Evolutionary conservation across 345 rosid species (phyloP), one percentile per base, ranked within the genome.

Genomic region (Rhizophora mangle): DNA sequence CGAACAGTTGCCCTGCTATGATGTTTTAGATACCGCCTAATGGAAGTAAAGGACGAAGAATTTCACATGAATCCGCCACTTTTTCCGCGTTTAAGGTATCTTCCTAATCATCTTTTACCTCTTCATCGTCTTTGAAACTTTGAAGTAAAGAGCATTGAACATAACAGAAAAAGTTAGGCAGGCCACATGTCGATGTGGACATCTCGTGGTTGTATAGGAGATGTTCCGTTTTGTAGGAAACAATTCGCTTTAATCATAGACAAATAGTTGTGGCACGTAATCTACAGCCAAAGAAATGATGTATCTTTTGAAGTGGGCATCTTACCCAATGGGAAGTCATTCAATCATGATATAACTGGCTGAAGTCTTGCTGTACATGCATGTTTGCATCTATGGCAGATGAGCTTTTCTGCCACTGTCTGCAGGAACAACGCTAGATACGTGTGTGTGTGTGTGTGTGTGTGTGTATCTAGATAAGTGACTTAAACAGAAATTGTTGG

Each of bases 111-210:
- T 43, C 49, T 11, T 43, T 43, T 43, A 19, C 49, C 49, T 43
- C 18, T 43, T 43, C 49, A 43, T 15, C 16, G 49, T 13, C 13
- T 43, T 43, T 13, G 18, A 15, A 43, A 43, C 49, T 15, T 13
- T 2, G 49, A 43, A 43, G 49, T 43, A 43, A 43, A 11, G 18
- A 43, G 16, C 49, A 43, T 43, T 43, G 57, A 64, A 69, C 63
- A 63, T 67, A 56, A 54, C 72, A 69, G 75, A 49, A 75, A 43
- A 63, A 56, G 49, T 61, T 34, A 7, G 53, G 49, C 49, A 43
- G 18, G 4, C 56, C 64, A 60, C 57, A 32, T 59, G 69, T 24
- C 57, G 68, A 60, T 72, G 62, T 62, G 30, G 54, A 53, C 22
- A 3, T 20, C 13, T 39, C 29, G 54, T 52, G 19, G 70, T 60